These are phyloP conservation scores for Cladosporium phlei DNA, from an alignment of 2,329 filamentous ascomycete species.

Conservation along the genomic window DNA sequence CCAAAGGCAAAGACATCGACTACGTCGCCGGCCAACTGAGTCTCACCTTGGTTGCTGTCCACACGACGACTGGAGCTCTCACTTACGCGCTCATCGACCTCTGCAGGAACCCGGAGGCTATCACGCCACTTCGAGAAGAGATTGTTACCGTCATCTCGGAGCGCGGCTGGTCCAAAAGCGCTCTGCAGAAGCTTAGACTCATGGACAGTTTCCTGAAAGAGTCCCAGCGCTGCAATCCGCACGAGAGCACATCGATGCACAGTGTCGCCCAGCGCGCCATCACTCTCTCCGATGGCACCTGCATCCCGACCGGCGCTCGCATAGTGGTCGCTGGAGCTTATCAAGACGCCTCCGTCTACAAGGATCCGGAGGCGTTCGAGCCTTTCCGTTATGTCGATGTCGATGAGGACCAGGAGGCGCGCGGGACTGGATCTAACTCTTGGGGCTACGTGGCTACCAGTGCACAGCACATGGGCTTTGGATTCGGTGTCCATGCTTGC, in stretches of 20 bases:
- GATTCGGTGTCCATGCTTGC: conserved; percentile 25
- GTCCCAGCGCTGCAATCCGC: conserved; percentile 26
- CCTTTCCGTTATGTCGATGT: conserved; percentile 19
- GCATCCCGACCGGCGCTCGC: conserved; percentile 20
- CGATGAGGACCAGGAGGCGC: too few relatives aligned
- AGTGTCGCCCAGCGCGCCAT: conserved; percentile 24
- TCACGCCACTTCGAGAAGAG: conserved; percentile 26
- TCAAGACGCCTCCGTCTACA: conserved; percentile 15
- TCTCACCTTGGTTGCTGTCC: conserved; percentile 23
- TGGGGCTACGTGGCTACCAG: neutral
- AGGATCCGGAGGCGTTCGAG: conserved; percentile 21
- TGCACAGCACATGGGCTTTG: conserved; percentile 16
- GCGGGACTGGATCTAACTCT: too few relatives aligned
- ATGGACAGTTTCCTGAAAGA: conserved; percentile 35
- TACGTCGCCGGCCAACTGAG: conserved; percentile 20
- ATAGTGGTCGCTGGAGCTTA: conserved; percentile 17
- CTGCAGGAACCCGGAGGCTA: conserved; percentile 22
- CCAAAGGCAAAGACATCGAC: conserved; percentile 18
- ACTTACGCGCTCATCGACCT: conserved; percentile 24
- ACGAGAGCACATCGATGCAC: conserved; percentile 20
- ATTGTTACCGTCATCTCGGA: conserved; percentile 23
- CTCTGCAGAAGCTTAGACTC: conserved; percentile 28
- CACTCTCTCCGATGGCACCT: conserved; percentile 26
- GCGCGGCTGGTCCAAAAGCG: conserved; percentile 28
- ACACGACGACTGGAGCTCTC: conserved; percentile 28